Base-by-base conservation (phyloP, 371 early-diverging fungal genomes). In the Smittium culicis region DNA sequence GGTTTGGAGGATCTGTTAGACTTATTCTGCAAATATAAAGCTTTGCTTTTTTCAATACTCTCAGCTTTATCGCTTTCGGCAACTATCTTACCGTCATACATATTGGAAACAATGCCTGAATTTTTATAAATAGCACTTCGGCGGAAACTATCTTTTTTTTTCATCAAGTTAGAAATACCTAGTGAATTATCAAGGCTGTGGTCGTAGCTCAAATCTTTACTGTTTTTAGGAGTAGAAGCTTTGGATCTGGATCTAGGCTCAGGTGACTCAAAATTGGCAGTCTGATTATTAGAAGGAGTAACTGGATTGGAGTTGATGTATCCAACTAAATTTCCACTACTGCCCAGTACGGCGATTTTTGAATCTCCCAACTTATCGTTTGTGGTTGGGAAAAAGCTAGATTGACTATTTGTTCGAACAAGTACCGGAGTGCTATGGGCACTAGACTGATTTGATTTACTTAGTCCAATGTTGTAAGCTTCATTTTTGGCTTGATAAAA, bases 291-390 rank as follows among this genome's bases (percentile, higher is more conserved):
- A 11, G 5, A 11, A 11, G 45, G 45, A 45, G 45, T 45, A 45
- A 20, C 5, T 11, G 5, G 11, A 45, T 5, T 20, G 5, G 45
- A 45, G 5, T n/a, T 63, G 5, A 63, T 32, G n/a, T 34, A 63
- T 5, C 63, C 63, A 2, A 63, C 63, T 33, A 63, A n/a, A n/a
- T 34, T 33, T 2, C 63, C 63, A 5, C 35, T n/a, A 33, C 63
- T 63, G 20, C 63, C 63, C 33, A 63, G 14, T 30, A 63, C 33
- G 5, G 63, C 63, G n/a, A 30, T 63, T n/a, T 63, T 31, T 1
- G 33, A 33, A 35, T 35, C 35, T 25, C 14, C 8, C 25, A 2
- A 2, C 8, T 31, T 17, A 32, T 27, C 29, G 60, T 59, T n/a
- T 30, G 5, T 5, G 33, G 5, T n/a, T 31, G n/a, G n/a, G 33